Evolutionary conservation across 2,329 filamentous ascomycete genomes (phyloP), one percentile per base, ranked within the genome.

Genomic region (Pseudopithomyces maydicus): DNA sequence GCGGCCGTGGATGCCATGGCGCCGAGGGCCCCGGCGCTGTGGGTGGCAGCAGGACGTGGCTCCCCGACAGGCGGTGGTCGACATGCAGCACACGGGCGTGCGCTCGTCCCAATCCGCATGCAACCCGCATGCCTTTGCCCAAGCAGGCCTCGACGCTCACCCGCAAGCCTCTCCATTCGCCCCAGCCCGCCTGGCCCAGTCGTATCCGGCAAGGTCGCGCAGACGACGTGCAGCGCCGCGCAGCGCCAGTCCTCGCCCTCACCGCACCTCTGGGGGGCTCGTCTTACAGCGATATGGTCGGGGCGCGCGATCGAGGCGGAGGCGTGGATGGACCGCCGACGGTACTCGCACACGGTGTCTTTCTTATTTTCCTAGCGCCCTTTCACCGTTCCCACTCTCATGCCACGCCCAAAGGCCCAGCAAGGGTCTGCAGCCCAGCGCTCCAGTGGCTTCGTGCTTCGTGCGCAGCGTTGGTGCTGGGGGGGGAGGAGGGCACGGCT

Each of bases 281-380:
- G 66, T 70, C 67, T 69, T 64, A 72, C 69, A 65, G 63, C 60
- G 58, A 58, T 59, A 65, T 63, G 63, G 64, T 69, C 73, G 74
- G 74, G 57, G 74, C 72, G 72, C 72, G 74, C 74, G 72, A 76
- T 72, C 62, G 58, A 69, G 70, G 72, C 70, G 70, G 73, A 70
- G 66, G 64, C 59, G 63, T 65, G 59, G 62, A 61, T 56, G 60
- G 44, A 68, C 64, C 66, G 66, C 66, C 54, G 65, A 53, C 69
- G 65, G 65, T 69, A 67, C 56, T 66, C 61, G 58, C 55, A 58
- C 57, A 29, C 39, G 55, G 41, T 65, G 58, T 63, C 67, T 69
- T 70, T 71, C 64, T 71, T 73, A 68, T 66, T 72, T 73, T 73
- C 70, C 70, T 75, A 75, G 73, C 71, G 70, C 59, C 46, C 33